phyloP scores from a whole-genome alignment of 2,329 filamentous ascomycete species.

The Aspergillus amoenus region DNA sequence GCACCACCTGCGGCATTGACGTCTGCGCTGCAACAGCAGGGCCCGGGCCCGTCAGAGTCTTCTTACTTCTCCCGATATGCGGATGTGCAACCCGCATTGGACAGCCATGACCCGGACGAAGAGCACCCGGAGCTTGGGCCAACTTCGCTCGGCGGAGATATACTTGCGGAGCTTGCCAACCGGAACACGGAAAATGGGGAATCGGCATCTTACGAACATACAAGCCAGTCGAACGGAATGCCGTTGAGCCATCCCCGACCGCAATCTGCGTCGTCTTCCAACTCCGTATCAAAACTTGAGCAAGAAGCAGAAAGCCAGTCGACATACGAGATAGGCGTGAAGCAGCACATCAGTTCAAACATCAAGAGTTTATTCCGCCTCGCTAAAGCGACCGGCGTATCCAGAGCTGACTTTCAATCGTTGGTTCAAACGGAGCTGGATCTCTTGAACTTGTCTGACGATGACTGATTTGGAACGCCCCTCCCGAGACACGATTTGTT shows the following conservation, averaged over 20 bases:
- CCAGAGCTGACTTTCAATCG: conserved; percentile 58
- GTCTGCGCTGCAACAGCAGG: conserved; percentile 29
- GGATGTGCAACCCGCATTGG: conserved; percentile 64
- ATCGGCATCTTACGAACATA: conserved; percentile 20
- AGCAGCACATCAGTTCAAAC: conserved; percentile 63
- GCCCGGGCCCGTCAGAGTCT: conserved; percentile 49
- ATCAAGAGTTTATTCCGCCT: conserved; percentile 64
- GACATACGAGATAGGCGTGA: conserved; percentile 59
- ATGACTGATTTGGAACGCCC: conserved; percentile 24
- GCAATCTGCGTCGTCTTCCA: conserved; percentile 43
- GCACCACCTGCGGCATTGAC: conserved; percentile 29
- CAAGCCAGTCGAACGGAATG: conserved; percentile 25
- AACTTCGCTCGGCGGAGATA: conserved; percentile 56
- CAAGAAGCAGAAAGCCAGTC: conserved; percentile 51
- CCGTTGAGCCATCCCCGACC: conserved; percentile 45
- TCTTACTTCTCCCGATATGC: conserved; percentile 63
- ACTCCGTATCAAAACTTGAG: conserved; percentile 56
- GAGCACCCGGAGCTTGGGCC: conserved; percentile 47
- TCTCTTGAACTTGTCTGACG: conserved; percentile 56
- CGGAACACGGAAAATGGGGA: conserved; percentile 35
- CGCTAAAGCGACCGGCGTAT: conserved; percentile 59
- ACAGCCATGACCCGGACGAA: conserved; percentile 62
- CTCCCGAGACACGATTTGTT: background rate
- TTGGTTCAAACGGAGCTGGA: conserved; percentile 61
- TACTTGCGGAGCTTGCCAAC: conserved; percentile 43